Evolutionary conservation across 306 rosid genomes (phyloP).

Genomic region (Hylodesmum podocarpum): DNA sequence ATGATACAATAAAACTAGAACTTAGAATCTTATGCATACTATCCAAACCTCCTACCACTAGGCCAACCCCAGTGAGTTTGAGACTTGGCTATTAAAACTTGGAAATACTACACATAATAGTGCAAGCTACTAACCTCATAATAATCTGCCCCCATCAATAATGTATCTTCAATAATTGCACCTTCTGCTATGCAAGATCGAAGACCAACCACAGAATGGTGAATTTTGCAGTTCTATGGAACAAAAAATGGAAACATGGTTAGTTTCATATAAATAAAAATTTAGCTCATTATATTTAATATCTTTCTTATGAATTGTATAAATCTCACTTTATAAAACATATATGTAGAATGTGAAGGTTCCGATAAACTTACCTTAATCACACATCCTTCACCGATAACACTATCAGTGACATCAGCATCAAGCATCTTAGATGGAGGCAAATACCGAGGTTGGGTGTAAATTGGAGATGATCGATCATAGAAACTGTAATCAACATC

Average conservation of each 20-base stretch:
- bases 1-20: too few relatives aligned
- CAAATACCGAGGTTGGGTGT: constrained; percentile 96
- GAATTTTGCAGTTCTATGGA: constrained; percentile 91
- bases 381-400: constrained; percentile 98
- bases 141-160: constrained; percentile 98
- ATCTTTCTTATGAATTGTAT: not conserved
- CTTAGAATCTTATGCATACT: too few relatives aligned
- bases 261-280: constrained; percentile 17
- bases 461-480: constrained; percentile 97
- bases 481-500: constrained; percentile 67
- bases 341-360: not conserved
- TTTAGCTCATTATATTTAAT: not conserved
- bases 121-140: constrained; percentile 62
- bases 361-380: constrained; percentile 64
- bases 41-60: too few relatives aligned
- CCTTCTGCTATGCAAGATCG: constrained; percentile 98
- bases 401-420: constrained; percentile 97
- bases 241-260: constrained; percentile 16
- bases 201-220: constrained; percentile 91
- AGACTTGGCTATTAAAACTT: not conserved
- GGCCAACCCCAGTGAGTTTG: too few relatives aligned
- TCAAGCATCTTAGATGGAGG: constrained; percentile 99
- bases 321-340: constrained; percentile 2
- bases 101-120: not conserved
- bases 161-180: constrained; percentile 89